These are phyloP conservation scores for Voacanga thouarsii DNA, from an alignment of 257 asterid genomes.

Conservation along the genomic window DNA sequence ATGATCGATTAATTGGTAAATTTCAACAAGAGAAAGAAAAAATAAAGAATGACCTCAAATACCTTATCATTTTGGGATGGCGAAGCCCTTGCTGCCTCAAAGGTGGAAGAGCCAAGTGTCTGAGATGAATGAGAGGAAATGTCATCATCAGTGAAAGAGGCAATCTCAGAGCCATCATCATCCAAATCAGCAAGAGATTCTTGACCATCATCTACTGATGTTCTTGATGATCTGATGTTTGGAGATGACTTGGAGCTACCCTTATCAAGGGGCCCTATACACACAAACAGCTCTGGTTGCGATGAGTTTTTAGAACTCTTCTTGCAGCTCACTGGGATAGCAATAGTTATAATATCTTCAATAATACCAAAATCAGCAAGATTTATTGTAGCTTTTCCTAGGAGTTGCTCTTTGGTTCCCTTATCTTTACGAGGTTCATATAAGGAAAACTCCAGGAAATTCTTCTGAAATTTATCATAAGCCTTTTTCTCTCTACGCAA, in stretches of 20 bases:
- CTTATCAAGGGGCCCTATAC: constrained; percentile 56
- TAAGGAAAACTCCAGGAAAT: constrained; percentile 60
- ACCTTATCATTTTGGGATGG: constrained; percentile 73
- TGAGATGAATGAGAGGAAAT: constrained; percentile 69
- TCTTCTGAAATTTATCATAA: constrained; percentile 57
- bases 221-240: constrained; percentile 45
- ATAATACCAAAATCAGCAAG: constrained; percentile 72
- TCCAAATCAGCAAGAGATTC: constrained; percentile 40
- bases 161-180: constrained; percentile 42
- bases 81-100: constrained; percentile 48
- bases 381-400: constrained; percentile 64
- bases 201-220: constrained; percentile 55
- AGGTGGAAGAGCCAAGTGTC: constrained; percentile 50
- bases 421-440: constrained; percentile 75
- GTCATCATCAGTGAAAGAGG: constrained; percentile 66
- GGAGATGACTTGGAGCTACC: constrained; percentile 65
- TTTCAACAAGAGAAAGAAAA: neutral
- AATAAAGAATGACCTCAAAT: constrained; percentile 10
- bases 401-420: constrained; percentile 49
- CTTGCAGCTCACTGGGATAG: constrained; percentile 60
- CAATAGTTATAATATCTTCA: constrained; percentile 40
- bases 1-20: neutral
- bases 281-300: constrained; percentile 57
- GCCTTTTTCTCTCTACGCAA: constrained; percentile 46
- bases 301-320: constrained; percentile 41